phyloP scores from a whole-genome alignment of 1,139 yeast species.

The Diutina scorzettiae region DNA sequence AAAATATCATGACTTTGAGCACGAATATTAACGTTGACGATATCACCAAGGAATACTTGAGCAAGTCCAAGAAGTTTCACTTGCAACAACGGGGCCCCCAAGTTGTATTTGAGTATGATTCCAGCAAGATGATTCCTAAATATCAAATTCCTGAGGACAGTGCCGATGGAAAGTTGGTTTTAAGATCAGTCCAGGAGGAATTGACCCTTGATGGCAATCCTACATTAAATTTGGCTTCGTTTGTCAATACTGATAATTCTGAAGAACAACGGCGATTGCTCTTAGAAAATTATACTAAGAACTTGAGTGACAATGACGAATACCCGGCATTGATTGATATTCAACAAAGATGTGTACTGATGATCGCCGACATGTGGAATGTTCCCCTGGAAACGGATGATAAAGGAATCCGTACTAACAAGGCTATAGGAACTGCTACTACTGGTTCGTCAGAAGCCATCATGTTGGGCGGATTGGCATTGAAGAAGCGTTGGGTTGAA shows the following conservation, averaged over 20 bases:
- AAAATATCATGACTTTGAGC: slow-evolving; percentile 35
- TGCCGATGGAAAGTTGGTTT: slow-evolving; percentile 39
- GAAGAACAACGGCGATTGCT: slow-evolving; percentile 37
- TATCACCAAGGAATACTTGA: slow-evolving; percentile 21
- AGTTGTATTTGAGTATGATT: slow-evolving; percentile 24
- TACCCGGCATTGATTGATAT: slow-evolving; percentile 77
- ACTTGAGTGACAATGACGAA: slow-evolving; percentile 87
- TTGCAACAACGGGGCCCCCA: slow-evolving; percentile 17
- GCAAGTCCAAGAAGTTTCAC: slow-evolving; percentile 14
- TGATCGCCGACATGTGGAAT: slow-evolving; percentile 72
- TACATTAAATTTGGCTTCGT: slow-evolving; percentile 73
- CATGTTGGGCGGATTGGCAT: slow-evolving; percentile 85
- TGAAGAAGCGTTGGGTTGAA: slow-evolving; percentile 83
- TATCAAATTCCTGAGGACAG: slow-evolving; percentile 50
- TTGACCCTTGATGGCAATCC: slow-evolving; percentile 78
- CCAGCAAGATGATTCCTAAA: slow-evolving; percentile 29
- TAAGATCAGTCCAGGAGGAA: slow-evolving; percentile 58
- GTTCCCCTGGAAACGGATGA: slow-evolving; percentile 34
- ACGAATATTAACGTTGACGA: slow-evolving; percentile 26
- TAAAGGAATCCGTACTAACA: slow-evolving; percentile 18
- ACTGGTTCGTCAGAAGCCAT: slow-evolving; percentile 93
- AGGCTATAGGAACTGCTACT: slow-evolving; percentile 72
- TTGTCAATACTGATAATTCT: slow-evolving; percentile 66
- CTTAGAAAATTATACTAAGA: slow-evolving; percentile 65
- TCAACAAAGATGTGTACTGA: slow-evolving; percentile 74